Evolutionary conservation across 2,329 filamentous ascomycete genomes (phyloP).

Genomic region (Penicillium sp.): DNA sequence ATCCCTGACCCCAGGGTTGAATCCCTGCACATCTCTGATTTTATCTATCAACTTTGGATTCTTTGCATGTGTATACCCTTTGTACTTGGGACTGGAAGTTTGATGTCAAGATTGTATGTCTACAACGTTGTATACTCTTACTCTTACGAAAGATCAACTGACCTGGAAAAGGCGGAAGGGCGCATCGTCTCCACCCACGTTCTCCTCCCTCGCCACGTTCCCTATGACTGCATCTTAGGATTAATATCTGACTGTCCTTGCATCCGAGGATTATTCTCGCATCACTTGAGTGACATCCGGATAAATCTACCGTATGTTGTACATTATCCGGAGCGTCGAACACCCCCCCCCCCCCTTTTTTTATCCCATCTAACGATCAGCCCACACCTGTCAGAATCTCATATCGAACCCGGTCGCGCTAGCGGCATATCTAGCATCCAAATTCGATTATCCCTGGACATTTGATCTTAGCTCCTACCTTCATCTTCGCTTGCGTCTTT

Average conservation of each 20-base stretch:
- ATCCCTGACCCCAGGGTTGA: background rate
- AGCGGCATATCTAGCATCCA: background rate
- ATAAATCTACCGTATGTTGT: conserved; percentile 1
- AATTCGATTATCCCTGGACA: background rate
- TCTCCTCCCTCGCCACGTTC: conserved; percentile 2
- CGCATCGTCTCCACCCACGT: background rate
- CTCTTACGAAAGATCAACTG: background rate
- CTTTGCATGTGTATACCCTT: background rate
- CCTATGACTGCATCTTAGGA: background rate
- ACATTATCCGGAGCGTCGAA: no score
- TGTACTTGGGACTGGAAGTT: background rate
- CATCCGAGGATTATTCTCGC: background rate
- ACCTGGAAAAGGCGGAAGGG: background rate
- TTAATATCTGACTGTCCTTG: background rate
- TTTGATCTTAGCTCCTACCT: background rate
- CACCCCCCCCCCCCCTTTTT: no score
- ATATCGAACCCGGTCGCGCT: background rate
- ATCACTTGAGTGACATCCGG: background rate
- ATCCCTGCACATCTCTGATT: background rate
- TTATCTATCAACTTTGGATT: background rate
- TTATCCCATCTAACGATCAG: no score
- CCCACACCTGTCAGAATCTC: background rate
- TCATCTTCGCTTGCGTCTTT: background rate
- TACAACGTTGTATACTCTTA: background rate
- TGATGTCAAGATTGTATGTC: no score